Evolutionary conservation across 306 rosid genomes (phyloP), one percentile per base, ranked within the genome.

Genomic region (Prunus mira): DNA sequence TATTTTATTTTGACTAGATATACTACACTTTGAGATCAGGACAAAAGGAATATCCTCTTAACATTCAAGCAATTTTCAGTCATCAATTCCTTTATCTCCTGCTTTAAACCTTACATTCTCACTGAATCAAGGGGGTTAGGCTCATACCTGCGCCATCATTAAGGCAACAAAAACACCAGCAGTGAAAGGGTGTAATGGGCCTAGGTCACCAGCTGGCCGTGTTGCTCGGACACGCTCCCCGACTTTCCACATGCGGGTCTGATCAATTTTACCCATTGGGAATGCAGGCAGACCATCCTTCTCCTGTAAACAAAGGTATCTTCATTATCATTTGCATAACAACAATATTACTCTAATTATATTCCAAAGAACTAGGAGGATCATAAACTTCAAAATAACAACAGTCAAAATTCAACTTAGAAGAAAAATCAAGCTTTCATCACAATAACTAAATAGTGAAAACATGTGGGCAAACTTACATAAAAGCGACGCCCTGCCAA

Each of bases 261-360:
- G 98, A 77, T 95, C 98, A 85, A 96, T 96, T 61, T 96, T 92
- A 28, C 99, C 99, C 98, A 96, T 96, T 41, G 99, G 99, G 76
- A 96, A 96, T 12, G 99, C 93, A 65, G 99, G 98, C 28, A 92
- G 87, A 80, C 98, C 99, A 51, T 96, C 98, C 81, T 96, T 96
- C 76, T 96, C 98, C 99, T 95, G 89, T 38, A 88, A 81, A 65
- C 2, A 74, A 52, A 76, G n/a, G 56, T 25, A 80, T 25, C 76
- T 43, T 51, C n/a, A 70, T 22, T 34, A 65, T 34, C 43, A 45
- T 17, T 67, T 54, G 12, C 27, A n/a, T 18, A 78, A 20, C 46
- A 12, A 24, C 46, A 12, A 24, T 32, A 51, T 6, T 27, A 24
- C 28, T 5, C n/a, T 12, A 15, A 25, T 65, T 22, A 19, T 24